A percentile compares a stretch with the other conserved stretches of the same genome.
Conservation (phyloP, 345 rosid genomes). For the Passiflora organensis region DNA sequence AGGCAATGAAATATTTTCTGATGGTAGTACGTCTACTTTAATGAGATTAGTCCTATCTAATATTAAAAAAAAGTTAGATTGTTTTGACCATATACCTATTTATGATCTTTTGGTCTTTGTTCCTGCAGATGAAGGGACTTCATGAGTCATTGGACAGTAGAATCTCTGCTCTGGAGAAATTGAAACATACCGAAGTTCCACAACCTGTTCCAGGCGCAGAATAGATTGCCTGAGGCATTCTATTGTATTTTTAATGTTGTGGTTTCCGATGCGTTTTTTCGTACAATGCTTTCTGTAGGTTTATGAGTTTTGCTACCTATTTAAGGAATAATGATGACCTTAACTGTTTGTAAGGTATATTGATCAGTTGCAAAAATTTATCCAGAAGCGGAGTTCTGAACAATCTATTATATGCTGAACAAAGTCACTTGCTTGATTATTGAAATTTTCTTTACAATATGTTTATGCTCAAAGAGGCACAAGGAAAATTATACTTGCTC, state of each 20-base stretch:
- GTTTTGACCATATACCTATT: neutral
- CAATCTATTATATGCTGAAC: neutral
- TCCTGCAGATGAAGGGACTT: conserved; percentile 50
- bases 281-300: conserved; percentile 7
- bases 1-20: neutral
- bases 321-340: conserved; percentile 14
- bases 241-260: conserved; percentile 4
- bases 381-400: neutral
- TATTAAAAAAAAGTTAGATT: neutral
- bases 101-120: neutral
- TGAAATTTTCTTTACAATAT: too few relatives aligned
- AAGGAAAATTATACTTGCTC: too few relatives aligned
- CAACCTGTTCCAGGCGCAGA: conserved; percentile 54
- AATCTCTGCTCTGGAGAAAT: conserved; percentile 65
- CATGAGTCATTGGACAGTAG: conserved; percentile 68
- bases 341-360: conserved; percentile 1
- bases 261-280: conserved; percentile 4
- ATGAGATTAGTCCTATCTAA: neutral
- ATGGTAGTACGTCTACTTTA: too few relatives aligned
- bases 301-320: conserved; percentile 1
- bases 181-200: conserved; percentile 65
- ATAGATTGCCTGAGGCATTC: conserved; percentile 27
- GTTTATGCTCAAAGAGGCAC: too few relatives aligned
- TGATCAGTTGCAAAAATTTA: conserved; percentile 7
- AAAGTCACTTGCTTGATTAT: neutral